Base-by-base conservation (phyloP, 805 yeast species). In the Henningerozyma blattae region DNA sequence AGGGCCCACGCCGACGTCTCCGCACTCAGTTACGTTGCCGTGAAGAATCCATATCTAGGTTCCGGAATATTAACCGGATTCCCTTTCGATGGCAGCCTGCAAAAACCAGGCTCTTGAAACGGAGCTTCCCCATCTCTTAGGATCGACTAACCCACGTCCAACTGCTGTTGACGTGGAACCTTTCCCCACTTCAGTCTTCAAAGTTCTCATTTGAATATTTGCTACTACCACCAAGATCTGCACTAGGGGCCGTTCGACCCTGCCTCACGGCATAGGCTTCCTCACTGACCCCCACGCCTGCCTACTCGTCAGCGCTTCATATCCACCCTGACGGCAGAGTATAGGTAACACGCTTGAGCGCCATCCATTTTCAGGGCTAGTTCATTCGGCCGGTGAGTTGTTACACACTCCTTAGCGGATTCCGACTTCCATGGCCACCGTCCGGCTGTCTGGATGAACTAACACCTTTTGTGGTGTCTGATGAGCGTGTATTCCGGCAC, bases 361-460 rank as follows among this genome's bases (percentile, higher is more conserved):
- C 52, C 56, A 51, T 53, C 62, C 62, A 56, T 59, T 58, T 58
- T 57, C 62, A 58, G 62, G 62, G 62, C 61, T 58, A 57, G 58
- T 56, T 56, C 63, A 60, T 60, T 59, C 65, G 61, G 61, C 68
- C 68, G 71, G 71, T 66, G 70, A 64, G 69, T 64, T 56, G 58
- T 58, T 53, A 55, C 64, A 58, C 65, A 64, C 61, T 64, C 70
- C 71, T 65, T 65, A 64, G 70, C 68, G 70, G 69, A 64, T 67
- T 62, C 69, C 68, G 55, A 58, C 66, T 60, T 62, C 61, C 54
- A 56, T 52, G 64, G 71, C 72, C 61, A 66, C 70, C 70, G 70
- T 64, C 70, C 70, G 66, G 67, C 61, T 53, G 56, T 56, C 64
- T 59, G 49, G 54, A 56, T 54, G 58, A 54, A 56, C 62, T 54